phyloP scores from a whole-genome alignment of 768 basidiomycete species.

The Suillus subalutaceus region DNA sequence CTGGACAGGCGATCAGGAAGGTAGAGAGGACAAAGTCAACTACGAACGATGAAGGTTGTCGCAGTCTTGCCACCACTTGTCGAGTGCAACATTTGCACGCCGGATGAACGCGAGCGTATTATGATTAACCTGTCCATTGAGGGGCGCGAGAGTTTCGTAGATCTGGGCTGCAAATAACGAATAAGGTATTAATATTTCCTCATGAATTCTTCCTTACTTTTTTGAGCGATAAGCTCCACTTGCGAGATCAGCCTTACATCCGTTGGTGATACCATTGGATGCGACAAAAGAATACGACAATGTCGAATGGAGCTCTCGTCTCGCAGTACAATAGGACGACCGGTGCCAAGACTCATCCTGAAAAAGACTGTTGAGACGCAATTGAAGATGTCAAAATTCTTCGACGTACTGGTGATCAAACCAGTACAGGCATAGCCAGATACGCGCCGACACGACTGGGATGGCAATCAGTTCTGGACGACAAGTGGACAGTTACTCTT shows the following conservation, averaged over 20 bases:
- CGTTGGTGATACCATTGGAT: constrained; percentile 87
- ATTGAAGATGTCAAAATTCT: constrained; percentile 3
- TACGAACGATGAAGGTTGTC: constrained; percentile 78
- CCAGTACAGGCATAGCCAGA: constrained; percentile 95
- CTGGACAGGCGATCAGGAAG: constrained; percentile 37
- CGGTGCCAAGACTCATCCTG: constrained; percentile 91
- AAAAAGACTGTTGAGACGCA: constrained; percentile 19
- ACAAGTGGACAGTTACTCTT: neutral
- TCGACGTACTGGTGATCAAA: constrained; percentile 87
- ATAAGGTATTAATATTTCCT: constrained; percentile 10
- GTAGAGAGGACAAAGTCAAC: constrained; percentile 6
- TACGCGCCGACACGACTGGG: constrained; percentile 85
- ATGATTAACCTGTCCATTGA: constrained; percentile 86
- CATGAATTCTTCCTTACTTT: constrained; percentile 58
- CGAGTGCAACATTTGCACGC: constrained; percentile 82
- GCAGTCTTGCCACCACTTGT: constrained; percentile 91
- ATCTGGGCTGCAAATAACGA: constrained; percentile 70
- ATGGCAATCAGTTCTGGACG: constrained; percentile 13
- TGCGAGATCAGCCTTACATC: constrained; percentile 87
- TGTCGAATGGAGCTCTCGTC: constrained; percentile 88
- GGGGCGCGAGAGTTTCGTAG: constrained; percentile 83
- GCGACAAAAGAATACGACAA: constrained; percentile 78
- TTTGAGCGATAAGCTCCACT: constrained; percentile 89
- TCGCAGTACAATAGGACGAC: constrained; percentile 85
- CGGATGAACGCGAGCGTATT: constrained; percentile 86